Conservation (phyloP, 139 green algal genomes). For the Picochlorum sp. region DNA sequence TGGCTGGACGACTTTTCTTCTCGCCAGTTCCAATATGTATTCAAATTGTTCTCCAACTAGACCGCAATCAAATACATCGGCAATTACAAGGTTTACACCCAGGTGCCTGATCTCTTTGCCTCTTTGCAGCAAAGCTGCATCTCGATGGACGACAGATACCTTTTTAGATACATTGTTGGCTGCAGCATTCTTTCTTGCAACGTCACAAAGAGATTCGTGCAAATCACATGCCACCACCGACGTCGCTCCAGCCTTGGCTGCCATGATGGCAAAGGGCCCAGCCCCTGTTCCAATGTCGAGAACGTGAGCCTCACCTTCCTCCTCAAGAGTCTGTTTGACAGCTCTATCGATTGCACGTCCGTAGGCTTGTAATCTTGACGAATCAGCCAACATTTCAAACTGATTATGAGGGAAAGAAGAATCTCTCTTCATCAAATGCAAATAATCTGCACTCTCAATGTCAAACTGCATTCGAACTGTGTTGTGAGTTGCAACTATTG, state of each 20-base stretch:
- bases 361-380: slow-evolving; percentile 23
- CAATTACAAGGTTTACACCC: slow-evolving; percentile 56
- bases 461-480: slow-evolving; percentile 56
- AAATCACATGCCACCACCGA: slow-evolving; percentile 48
- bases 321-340: slow-evolving; percentile 6
- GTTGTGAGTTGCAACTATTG: slow-evolving; percentile 51
- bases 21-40: slow-evolving; percentile 40
- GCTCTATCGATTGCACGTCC: slow-evolving; percentile 32
- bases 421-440: slow-evolving; percentile 39
- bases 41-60: slow-evolving; percentile 48
- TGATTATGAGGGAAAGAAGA: slow-evolving; percentile 48
- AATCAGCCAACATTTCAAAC: slow-evolving; percentile 46
- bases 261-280: slow-evolving; percentile 55
- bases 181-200: slow-evolving; percentile 26
- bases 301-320: slow-evolving; percentile 36
- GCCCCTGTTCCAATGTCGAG: slow-evolving; percentile 78
- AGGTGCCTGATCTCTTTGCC: slow-evolving; percentile 36
- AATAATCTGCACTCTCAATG: slow-evolving; percentile 49
- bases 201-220: slow-evolving; percentile 17
- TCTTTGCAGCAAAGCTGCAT: slow-evolving; percentile 28
- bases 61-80: slow-evolving; percentile 56
- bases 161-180: slow-evolving; percentile 26
- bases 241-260: slow-evolving; percentile 41
- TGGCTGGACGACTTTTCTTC: slow-evolving; percentile 37
- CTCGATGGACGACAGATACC: slow-evolving; percentile 33